Percentiles rank a stretch among this genome's conserved stretches.
Evolutionary conservation across 2,329 filamentous ascomycete genomes (phyloP).

Genomic region (Trichoderma atrobrunneum): DNA sequence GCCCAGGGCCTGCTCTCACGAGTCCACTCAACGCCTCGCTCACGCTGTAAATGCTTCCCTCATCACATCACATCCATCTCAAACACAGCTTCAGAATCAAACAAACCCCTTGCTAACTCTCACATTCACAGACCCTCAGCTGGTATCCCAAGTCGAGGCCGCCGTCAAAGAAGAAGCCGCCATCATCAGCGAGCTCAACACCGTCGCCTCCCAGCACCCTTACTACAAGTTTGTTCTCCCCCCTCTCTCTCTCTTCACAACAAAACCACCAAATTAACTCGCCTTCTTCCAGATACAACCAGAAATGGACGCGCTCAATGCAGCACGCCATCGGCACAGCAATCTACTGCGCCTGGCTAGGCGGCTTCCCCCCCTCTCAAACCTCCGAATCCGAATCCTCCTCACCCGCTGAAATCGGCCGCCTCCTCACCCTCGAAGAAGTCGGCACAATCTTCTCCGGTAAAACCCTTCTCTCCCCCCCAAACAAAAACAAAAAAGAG

Average conservation of each 20-base stretch:
- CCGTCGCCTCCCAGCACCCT: conserved; percentile 77
- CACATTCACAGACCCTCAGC: conserved; percentile 49
- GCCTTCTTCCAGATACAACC: conserved; percentile 61
- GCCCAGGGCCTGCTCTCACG: conserved; percentile 81
- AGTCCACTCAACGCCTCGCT: conserved; percentile 80
- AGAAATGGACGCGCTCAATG: conserved; percentile 77
- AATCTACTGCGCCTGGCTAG: conserved; percentile 69
- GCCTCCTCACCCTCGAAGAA: conserved; percentile 82
- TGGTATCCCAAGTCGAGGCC: conserved; percentile 70
- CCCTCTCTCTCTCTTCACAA: neutral
- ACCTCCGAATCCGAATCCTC: conserved; percentile 31
- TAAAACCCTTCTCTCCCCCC: conserved; percentile 32
- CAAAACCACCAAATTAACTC: neutral
- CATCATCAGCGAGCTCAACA: conserved; percentile 66
- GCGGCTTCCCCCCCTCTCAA: conserved; percentile 56
- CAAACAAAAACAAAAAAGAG: neutral
- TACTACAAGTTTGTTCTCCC: conserved; percentile 76
- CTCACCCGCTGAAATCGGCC: conserved; percentile 54
- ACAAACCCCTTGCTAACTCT: neutral
- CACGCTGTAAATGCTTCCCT: conserved; percentile 44
- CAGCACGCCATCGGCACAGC: conserved; percentile 70
- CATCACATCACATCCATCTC: too few species aligned
- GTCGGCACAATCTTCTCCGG: conserved; percentile 74
- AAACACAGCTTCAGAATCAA: neutral
- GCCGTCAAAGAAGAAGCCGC: conserved; percentile 69